These are phyloP conservation scores for Mycena leptocephala DNA, from an alignment of 768 basidiomycete genomes.

Conservation along the genomic window DNA sequence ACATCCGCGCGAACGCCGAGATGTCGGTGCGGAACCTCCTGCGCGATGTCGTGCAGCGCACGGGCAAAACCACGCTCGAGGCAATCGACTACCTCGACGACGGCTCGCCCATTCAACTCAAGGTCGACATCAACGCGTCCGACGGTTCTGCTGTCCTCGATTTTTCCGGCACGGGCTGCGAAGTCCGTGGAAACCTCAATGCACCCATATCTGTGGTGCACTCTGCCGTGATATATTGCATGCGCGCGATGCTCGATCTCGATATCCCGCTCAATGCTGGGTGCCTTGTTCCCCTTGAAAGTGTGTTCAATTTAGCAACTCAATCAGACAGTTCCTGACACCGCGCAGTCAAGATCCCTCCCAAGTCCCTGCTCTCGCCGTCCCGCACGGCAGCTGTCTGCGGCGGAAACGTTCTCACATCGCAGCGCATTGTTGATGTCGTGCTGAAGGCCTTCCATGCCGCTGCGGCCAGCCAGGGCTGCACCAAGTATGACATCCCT, in stretches of 20 bases:
- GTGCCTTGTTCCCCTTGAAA: conserved; percentile 89
- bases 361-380: conserved; percentile 85
- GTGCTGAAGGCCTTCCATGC: conserved; percentile 95
- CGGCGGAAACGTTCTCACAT: conserved; percentile 93
- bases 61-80: conserved; percentile 75
- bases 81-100: conserved; percentile 92
- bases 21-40: conserved; percentile 88
- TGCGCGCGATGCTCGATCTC: conserved; percentile 87
- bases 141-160: conserved; percentile 88
- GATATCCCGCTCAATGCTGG: conserved; percentile 97
- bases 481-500: conserved; percentile 80
- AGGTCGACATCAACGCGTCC: conserved; percentile 82
- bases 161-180: conserved; percentile 88
- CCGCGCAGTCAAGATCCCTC: conserved; percentile 80
- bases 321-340: background rate
- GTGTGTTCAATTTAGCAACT: conserved; percentile 51
- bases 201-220: conserved; percentile 90
- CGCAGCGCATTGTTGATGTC: conserved; percentile 95
- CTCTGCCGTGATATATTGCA: conserved; percentile 91
- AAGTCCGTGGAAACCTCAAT: conserved; percentile 90
- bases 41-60: conserved; percentile 78
- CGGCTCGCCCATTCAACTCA: conserved; percentile 86
- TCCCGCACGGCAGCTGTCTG: conserved; percentile 93
- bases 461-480: conserved; percentile 93
- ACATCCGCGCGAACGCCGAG: conserved; percentile 93